phyloP scores from a whole-genome alignment of 164 flowering plant genomes.

The Tinospora cordifolia region DNA sequence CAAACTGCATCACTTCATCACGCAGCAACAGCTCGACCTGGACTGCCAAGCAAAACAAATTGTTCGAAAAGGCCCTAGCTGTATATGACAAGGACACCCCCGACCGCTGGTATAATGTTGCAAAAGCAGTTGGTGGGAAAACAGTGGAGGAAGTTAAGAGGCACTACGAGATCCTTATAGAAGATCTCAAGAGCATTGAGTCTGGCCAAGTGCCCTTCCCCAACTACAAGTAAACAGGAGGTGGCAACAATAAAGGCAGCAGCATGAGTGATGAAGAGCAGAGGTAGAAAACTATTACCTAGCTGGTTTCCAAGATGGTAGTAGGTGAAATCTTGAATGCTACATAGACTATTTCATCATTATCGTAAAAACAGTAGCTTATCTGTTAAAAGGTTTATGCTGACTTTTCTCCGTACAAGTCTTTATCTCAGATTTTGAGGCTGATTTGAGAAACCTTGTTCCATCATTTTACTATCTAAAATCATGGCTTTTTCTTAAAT shows the following conservation, averaged over 20 bases:
- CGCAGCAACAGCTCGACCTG: constrained; percentile 26
- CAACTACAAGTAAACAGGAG: constrained; percentile 27
- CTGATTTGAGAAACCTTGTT: too few relatives aligned
- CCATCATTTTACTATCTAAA: too few relatives aligned
- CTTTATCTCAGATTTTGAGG: too few relatives aligned
- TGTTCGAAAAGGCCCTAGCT: constrained; percentile 65
- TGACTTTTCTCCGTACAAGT: too few relatives aligned
- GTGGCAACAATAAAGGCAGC: constrained; percentile 12
- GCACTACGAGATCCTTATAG: constrained; percentile 52
- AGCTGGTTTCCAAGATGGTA: too few relatives aligned
- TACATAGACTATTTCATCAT: too few relatives aligned
- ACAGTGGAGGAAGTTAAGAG: constrained; percentile 61
- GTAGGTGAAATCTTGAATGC: too few relatives aligned
- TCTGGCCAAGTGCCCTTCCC: constrained; percentile 59
- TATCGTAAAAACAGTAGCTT: too few relatives aligned
- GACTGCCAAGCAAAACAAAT: constrained; percentile 59
- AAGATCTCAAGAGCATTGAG: constrained; percentile 50
- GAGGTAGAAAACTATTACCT: constrained; percentile 17
- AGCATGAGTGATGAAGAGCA: constrained; percentile 27
- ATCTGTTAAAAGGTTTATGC: too few relatives aligned
- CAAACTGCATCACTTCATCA: constrained; percentile 17
- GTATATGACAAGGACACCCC: constrained; percentile 53
- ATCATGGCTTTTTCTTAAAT: too few relatives aligned
- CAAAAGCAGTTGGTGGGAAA: constrained; percentile 56
- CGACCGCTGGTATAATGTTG: constrained; percentile 62